Evolutionary conservation across 768 basidiomycete genomes (phyloP), one percentile per base, ranked within the genome.

Genomic region (Phlebiopsis gigantea): DNA sequence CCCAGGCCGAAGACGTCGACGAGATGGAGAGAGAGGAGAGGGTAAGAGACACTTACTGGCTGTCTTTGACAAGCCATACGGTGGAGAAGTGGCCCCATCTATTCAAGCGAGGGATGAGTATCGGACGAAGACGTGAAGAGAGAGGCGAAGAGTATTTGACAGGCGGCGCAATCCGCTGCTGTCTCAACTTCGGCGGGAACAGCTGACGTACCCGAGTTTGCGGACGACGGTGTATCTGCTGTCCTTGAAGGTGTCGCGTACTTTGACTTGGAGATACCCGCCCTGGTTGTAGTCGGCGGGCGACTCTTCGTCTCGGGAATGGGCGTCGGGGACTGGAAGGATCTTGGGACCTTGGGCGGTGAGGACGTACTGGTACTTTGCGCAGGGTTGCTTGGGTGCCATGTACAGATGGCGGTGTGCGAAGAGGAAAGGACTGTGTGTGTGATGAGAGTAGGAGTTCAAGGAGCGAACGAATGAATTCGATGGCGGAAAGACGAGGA

Each of bases 81-180:
- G 93, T 95, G 1, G 90, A 93, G 69, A 96, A 96, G 73, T 95
- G 93, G 39, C 93, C 93, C 93, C 93, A 96, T 56, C 89, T 91
- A 53, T 46, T 63, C 63, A 61, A 59, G 63, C 62, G 60, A 62
- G 53, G 17, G 39, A 46, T 57, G 52, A 59, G 52, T 45, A 19
- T 39, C 25, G 8, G 34, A 2, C 12, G 50, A 28, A 49, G 58
- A 53, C 48, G 43, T 24, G 42, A 59, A 58, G 45, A 55, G 51
- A 39, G 30, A 60, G 46, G 34, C 12, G 6, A 41, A 25, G 34
- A 21, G 34, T 29, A 54, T 10, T 53, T n/a, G 56, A 57, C 44
- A 45, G 41, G 51, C 45, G 29, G 51, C 56, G 19, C 17, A 28
- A 2, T n/a, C 9, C 7, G 42, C 30, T 44, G 48, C 50, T 21